Conservation (phyloP, 2,329 filamentous ascomycete species). For the Aspergillus sp. region DNA sequence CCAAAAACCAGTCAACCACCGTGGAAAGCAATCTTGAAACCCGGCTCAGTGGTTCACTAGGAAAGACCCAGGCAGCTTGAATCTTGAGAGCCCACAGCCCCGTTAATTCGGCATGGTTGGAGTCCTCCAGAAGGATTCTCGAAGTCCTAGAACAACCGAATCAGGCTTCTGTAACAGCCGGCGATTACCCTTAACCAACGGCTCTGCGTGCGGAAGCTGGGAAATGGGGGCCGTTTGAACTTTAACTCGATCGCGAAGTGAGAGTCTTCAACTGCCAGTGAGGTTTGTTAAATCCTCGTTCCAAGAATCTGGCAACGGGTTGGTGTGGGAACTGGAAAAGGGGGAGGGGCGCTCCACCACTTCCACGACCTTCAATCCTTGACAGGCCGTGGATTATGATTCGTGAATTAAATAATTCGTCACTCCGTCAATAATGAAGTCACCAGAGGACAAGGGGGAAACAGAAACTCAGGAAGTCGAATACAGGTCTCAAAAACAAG, state of each 20-base stretch:
- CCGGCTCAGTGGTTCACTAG: conserved; percentile 1
- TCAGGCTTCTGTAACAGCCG: conserved; percentile 12
- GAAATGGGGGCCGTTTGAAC: conserved; percentile 16
- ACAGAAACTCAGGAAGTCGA: too few relatives aligned
- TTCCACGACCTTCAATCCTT: too few relatives aligned
- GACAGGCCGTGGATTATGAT: too few relatives aligned
- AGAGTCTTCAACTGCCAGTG: neutral
- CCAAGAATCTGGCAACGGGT: neutral
- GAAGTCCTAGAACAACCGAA: conserved; percentile 1
- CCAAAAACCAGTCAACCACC: neutral
- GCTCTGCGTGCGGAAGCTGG: conserved; percentile 5
- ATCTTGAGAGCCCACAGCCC: neutral
- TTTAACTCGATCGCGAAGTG: neutral
- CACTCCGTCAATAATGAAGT: too few relatives aligned
- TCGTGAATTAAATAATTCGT: too few relatives aligned
- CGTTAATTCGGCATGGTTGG: neutral
- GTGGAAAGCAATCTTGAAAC: neutral
- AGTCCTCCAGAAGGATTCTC: conserved; percentile 14
- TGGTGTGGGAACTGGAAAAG: conserved; percentile 9
- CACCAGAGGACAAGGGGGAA: too few relatives aligned
- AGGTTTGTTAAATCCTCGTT: neutral
- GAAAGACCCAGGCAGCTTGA: neutral
- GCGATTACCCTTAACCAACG: conserved; percentile 8
- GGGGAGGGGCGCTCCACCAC: conserved; percentile 10
- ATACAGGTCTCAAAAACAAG: too few relatives aligned